Evolutionary conservation across 1,284 basidiomycete species (phyloP), one percentile per base, ranked within the genome.

Genomic region (Microbotryomycetes sp.): DNA sequence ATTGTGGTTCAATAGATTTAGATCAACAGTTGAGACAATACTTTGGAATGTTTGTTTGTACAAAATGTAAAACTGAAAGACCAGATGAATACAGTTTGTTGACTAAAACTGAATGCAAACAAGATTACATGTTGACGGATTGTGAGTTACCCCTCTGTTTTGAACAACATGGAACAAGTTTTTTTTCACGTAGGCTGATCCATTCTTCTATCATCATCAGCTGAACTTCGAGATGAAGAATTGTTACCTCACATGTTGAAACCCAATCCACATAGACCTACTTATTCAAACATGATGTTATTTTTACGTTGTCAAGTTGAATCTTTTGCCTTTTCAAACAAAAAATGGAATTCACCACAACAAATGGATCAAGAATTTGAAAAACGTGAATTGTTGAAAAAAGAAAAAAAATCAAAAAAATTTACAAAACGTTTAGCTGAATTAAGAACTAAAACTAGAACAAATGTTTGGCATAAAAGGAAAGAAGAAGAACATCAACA

Each of bases 201-300:
- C 42, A 16, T 45, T 58, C 48, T 56, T n/a, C 36, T 36, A 32
- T 32, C n/a, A 22, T 30, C n/a, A 25, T 32, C 69, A 89, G 90
- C 92, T 26, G 96, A 99, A 75, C 81, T 99, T 32, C 85, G 87
- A 58, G 96, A 99, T 74, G 84, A 88, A 69, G 92, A 97, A 70
- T 78, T 89, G 23, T 82, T 99, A 65, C 94, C 93, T 0, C 96
- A 99, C 76, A 80, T 97, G 22, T 81, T 99, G 55, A 92, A 93
- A 74, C 88, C 92, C 3, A 99, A 98, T 74, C 96, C 96, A 2
- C 93, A 98, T 79, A 89, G 91, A 67, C 89, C 92, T 25, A 96
- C 92, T 0, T 98, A 92, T 74, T 88, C 88, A 53, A 98, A 98
- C 79, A 98, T 98, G 96, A 98, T 98, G 96, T 82, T 99, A 26